A percentile compares a stretch with the other conserved stretches of the same genome.
Evolutionary conservation across 352 stramenopile genomes (phyloP).

Genomic region (Globisporangium nodosum): DNA sequence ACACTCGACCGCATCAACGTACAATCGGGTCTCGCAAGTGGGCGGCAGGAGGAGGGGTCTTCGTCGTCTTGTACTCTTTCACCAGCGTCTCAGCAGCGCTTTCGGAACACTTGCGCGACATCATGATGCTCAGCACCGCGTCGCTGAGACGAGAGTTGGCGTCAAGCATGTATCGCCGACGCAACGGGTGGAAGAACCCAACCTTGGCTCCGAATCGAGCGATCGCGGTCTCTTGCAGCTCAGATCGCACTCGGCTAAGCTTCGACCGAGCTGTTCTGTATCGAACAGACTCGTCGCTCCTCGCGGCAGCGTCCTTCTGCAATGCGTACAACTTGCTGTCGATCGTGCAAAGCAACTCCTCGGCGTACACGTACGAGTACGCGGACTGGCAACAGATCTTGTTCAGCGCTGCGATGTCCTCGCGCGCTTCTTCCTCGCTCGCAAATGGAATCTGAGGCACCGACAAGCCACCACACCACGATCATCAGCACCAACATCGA

Average conservation of each 20-base stretch:
- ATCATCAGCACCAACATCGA: neutral
- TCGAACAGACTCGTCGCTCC: conserved; percentile 27
- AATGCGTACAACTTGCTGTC: conserved; percentile 63
- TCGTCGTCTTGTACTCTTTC: conserved; percentile 55
- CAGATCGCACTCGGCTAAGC: conserved; percentile 60
- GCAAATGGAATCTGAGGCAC: conserved; percentile 67
- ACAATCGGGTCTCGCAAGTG: conserved; percentile 74
- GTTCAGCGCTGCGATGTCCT: conserved; percentile 65
- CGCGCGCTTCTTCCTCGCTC: conserved; percentile 69
- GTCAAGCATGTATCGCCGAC: conserved; percentile 55
- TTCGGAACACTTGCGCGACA: conserved; percentile 70
- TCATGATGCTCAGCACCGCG: conserved; percentile 70
- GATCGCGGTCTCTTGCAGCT: conserved; percentile 70
- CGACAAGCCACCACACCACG: too few species aligned
- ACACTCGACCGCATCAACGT: conserved; percentile 5
- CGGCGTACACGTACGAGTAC: conserved; percentile 79
- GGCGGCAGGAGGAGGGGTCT: conserved; percentile 47
- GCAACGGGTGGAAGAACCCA: conserved; percentile 69
- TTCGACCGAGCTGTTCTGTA: conserved; percentile 65
- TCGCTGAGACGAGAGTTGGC: conserved; percentile 53
- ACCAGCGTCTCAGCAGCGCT: conserved; percentile 47
- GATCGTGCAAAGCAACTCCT: conserved; percentile 69
- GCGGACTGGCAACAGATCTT: conserved; percentile 84
- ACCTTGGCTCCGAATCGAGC: conserved; percentile 62
- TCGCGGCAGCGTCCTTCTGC: conserved; percentile 26